phyloP scores from a whole-genome alignment of 768 basidiomycete species.

The Pleurotus cornucopiae region DNA sequence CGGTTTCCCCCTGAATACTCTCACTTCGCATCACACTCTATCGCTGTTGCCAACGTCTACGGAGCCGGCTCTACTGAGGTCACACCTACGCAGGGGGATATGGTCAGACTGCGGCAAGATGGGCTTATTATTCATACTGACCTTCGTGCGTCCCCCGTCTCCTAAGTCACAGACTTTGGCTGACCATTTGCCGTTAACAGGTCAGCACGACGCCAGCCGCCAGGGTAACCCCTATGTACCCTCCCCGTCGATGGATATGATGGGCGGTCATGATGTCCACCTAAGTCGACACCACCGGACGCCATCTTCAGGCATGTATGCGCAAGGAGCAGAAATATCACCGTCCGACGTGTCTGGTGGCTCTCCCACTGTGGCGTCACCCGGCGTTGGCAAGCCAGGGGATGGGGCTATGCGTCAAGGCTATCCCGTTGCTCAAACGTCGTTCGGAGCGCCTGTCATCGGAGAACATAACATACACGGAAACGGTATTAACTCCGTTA shows the following conservation, averaged over 20 bases:
- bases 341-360: background rate
- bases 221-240: background rate
- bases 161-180: background rate
- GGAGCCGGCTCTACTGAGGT: background rate
- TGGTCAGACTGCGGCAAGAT: background rate
- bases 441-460: background rate
- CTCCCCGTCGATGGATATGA: background rate
- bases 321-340: background rate
- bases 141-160: background rate
- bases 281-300: background rate
- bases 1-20: background rate
- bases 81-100: background rate
- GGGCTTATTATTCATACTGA: background rate
- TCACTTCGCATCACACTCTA: slow-evolving; percentile 1
- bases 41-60: background rate
- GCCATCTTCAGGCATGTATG: background rate
- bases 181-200: background rate
- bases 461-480: background rate
- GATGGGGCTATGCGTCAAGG: background rate
- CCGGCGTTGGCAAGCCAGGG: background rate
- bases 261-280: background rate
- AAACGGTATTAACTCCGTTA: too few relatives aligned
- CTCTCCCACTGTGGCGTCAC: background rate
- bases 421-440: background rate
- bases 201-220: background rate